A percentile compares a stretch with the other conserved stretches of the same genome.
phyloP scores from a whole-genome alignment of 73 alveolate genomes.

The Paramecium bursaria region DNA sequence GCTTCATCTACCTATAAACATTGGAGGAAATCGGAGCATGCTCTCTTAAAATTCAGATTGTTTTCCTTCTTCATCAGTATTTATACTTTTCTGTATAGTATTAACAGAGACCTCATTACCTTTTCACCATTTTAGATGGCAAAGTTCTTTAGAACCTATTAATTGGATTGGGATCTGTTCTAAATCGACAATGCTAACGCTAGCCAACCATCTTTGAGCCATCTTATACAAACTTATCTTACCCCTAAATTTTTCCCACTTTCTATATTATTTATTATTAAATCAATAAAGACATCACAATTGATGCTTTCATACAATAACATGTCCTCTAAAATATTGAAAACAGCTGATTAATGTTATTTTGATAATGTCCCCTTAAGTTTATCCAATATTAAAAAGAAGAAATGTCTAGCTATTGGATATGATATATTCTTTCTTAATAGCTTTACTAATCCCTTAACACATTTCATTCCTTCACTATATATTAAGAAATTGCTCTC shows the following conservation, averaged over 20 bases:
- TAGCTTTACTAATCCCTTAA: constrained; percentile 18
- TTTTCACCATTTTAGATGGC: constrained; percentile 13
- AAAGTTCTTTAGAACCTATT: background rate
- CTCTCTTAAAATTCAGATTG: constrained; percentile 24
- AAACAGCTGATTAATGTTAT: constrained; percentile 31
- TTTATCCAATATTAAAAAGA: constrained; percentile 37
- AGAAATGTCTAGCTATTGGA: constrained; percentile 51
- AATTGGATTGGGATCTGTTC: constrained; percentile 6
- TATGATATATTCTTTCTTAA: constrained; percentile 26
- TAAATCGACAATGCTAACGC: constrained; percentile 35
- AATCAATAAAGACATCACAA: constrained; percentile 35
- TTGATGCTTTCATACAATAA: constrained; percentile 15
- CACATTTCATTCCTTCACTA: constrained; percentile 55
- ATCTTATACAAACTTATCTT: constrained; percentile 29
- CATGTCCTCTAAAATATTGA: constrained; percentile 35
- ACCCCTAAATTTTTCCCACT: constrained; percentile 3
- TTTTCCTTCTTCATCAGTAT: constrained; percentile 12
- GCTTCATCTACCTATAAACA: constrained; percentile 5
- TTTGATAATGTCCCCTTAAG: constrained; percentile 35
- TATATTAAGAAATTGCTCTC: constrained; percentile 49
- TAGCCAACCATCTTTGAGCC: constrained; percentile 63
- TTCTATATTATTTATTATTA: constrained; percentile 33
- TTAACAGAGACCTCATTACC: constrained; percentile 1
- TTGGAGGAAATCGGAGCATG: background rate
- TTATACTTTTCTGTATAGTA: constrained; percentile 15